These are phyloP conservation scores for Cicer cuneatum DNA, from an alignment of 306 rosid genomes.

Conservation along the genomic window DNA sequence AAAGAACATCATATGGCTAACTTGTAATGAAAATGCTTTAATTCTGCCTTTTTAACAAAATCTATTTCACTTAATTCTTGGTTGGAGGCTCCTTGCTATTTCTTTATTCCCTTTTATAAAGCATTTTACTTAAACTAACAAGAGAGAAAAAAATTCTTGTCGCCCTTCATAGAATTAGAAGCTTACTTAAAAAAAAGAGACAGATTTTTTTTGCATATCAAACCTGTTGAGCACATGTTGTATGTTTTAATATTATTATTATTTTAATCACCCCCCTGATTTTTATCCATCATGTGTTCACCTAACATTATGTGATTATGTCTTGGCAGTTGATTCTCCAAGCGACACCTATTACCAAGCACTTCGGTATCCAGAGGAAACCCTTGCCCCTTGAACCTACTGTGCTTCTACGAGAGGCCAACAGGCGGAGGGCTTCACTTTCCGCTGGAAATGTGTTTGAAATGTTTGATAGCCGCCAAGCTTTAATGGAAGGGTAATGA, in stretches of 20 bases:
- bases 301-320: slow-evolving; percentile 24
- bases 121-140: slow-evolving; percentile 1
- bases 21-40: slow-evolving; percentile 25
- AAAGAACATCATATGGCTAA: neutral
- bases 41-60: slow-evolving; percentile 12
- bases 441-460: slow-evolving; percentile 86
- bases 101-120: slow-evolving; percentile 8
- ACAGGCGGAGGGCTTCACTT: slow-evolving; percentile 96
- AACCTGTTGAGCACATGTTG: slow-evolving; percentile 19
- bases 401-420: slow-evolving; percentile 90
- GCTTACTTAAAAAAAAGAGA: slow-evolving; percentile 14
- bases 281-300: slow-evolving; percentile 27
- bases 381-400: slow-evolving; percentile 96
- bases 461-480: slow-evolving; percentile 71
- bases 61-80: slow-evolving; percentile 24
- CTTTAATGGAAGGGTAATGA: slow-evolving; percentile 70
- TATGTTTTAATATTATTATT: slow-evolving; percentile 22
- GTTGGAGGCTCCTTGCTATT: slow-evolving; percentile 21
- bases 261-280: slow-evolving; percentile 19
- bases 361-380: slow-evolving; percentile 87
- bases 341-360: slow-evolving; percentile 67
- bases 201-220: neutral
- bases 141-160: slow-evolving; percentile 11
- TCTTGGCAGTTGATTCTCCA: slow-evolving; percentile 80
- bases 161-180: slow-evolving; percentile 24